Base-by-base conservation (phyloP, 108 stramenopile genomes). In the Nitzschia sp. region DNA sequence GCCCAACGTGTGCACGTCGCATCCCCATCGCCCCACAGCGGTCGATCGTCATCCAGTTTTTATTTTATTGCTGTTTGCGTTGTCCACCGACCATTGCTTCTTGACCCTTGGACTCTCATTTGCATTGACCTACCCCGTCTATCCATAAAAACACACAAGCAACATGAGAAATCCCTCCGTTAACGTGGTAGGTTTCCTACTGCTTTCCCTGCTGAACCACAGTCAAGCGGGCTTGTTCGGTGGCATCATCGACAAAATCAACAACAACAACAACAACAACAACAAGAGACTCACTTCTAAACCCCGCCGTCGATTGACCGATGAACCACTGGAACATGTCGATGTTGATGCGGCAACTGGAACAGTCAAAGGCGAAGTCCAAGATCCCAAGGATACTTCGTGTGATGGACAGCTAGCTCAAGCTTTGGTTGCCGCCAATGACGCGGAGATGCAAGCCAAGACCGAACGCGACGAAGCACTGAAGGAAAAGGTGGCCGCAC, bases 311-410 rank as follows among this genome's bases (percentile, higher is more conserved):
- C 63, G 64, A 44, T 41, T 70, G 30, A 52, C 45, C 3, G 48
- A 59, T 23, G 44, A 16, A 5, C 41, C 36, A n/a, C 21, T 8
- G 16, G 66, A 46, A 41, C 25, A 58, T 26, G 44, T 70, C 0
- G 69, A 60, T 33, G 45, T 59, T 1, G 73, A 66, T 53, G 73
- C 73, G 6, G 73, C 64, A 2, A 66, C 65, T 33, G 73, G 73
- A 38, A 66, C 73, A 8, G 65, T 66, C 48, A 45, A 44, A 27
- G 25, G n/a, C 13, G 2, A 6, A 1, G 48, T 52, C 29, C n/a
- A 66, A 36, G 33, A 45, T 8, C 15, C 26, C n/a, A n/a, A 62
- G 19, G 64, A 29, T 8, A 48, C 26, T 5, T 57, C 57, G 3
- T 73, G 73, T 46, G 58, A 66, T 50, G 73, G 58, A 45, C 73